A percentile compares a stretch with the other conserved stretches of the same genome.
Evolutionary conservation across 2,329 filamentous ascomycete genomes (phyloP).

Genomic region (Fonsecaea monophora): DNA sequence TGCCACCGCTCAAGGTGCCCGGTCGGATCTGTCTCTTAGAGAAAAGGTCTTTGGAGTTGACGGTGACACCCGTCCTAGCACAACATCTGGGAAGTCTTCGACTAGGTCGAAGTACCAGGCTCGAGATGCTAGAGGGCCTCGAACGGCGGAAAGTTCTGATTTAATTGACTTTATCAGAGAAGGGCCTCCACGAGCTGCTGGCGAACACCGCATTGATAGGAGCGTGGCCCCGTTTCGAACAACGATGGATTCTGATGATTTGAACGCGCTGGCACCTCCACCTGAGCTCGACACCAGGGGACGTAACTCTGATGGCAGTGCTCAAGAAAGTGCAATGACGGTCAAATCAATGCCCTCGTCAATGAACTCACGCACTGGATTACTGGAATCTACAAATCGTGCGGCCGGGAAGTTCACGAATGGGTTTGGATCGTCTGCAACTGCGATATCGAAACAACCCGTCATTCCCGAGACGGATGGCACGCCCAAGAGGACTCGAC

Average conservation of each 20-base stretch:
- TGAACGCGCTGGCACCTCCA: slow-evolving; percentile 46
- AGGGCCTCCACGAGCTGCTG: slow-evolving; percentile 69
- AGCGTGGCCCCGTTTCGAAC: slow-evolving; percentile 83
- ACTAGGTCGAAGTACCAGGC: slow-evolving; percentile 65
- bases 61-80: slow-evolving; percentile 25
- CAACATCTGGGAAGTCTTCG: slow-evolving; percentile 32
- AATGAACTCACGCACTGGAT: slow-evolving; percentile 75
- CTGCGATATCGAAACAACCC: slow-evolving; percentile 30
- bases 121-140: slow-evolving; percentile 71
- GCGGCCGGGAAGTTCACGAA: slow-evolving; percentile 31
- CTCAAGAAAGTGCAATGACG: slow-evolving; percentile 57
- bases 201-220: slow-evolving; percentile 75
- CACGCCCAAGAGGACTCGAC: slow-evolving; percentile 72
- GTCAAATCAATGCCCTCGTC: slow-evolving; percentile 66
- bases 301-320: slow-evolving; percentile 51
- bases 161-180: slow-evolving; percentile 94
- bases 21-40: slow-evolving; percentile 6
- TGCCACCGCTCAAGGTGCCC: slow-evolving; percentile 27
- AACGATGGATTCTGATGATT: slow-evolving; percentile 85
- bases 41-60: slow-evolving; percentile 7
- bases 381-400: slow-evolving; percentile 58
- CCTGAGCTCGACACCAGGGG: slow-evolving; percentile 42
- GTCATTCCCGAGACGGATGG: slow-evolving; percentile 52
- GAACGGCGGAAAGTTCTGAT: slow-evolving; percentile 75
- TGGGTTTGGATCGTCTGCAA: slow-evolving; percentile 17